phyloP scores from a whole-genome alignment of 345 rosid species.

The Diplotaxis tenuifolia region DNA sequence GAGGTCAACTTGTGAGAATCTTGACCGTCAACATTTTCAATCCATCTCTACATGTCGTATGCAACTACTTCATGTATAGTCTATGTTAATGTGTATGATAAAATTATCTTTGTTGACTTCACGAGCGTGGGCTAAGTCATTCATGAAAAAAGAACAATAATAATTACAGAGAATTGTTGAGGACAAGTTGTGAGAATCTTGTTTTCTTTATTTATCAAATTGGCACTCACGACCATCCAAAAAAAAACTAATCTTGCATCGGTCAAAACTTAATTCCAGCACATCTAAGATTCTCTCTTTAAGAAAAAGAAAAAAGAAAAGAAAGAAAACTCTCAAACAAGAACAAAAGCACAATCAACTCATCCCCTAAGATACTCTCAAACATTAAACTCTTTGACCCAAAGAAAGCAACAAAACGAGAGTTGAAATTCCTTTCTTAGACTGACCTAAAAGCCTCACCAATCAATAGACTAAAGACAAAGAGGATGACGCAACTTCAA shows the following conservation, averaged over 20 bases:
- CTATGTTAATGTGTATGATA: not conserved
- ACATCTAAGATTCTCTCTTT: slow-evolving; percentile 20
- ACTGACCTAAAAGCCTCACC: too few species aligned
- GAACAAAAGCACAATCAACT: too few species aligned
- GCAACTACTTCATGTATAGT: not conserved
- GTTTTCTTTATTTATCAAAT: not conserved
- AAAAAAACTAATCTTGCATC: slow-evolving; percentile 10
- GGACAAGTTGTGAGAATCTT: slow-evolving; percentile 19
- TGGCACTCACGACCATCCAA: slow-evolving; percentile 22
- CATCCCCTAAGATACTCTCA: too few species aligned
- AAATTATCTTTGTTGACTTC: slow-evolving; percentile 22
- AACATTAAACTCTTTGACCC: too few species aligned
- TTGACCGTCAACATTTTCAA: not conserved
- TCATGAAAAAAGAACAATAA: not conserved
- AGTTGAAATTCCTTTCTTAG: too few species aligned
- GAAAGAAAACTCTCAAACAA: too few species aligned
- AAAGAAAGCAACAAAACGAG: too few species aligned
- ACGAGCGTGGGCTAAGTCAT: slow-evolving; percentile 28
- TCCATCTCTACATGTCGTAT: not conserved
- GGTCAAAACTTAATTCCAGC: slow-evolving; percentile 20
- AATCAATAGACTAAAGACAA: too few species aligned
- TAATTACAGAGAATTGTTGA: slow-evolving; percentile 8
- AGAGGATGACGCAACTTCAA: too few species aligned
- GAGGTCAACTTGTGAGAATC: too few species aligned
- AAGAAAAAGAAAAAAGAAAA: not conserved